Conservation (phyloP, 768 basidiomycete species). For the Cystofilobasidium bisporidii region DNA sequence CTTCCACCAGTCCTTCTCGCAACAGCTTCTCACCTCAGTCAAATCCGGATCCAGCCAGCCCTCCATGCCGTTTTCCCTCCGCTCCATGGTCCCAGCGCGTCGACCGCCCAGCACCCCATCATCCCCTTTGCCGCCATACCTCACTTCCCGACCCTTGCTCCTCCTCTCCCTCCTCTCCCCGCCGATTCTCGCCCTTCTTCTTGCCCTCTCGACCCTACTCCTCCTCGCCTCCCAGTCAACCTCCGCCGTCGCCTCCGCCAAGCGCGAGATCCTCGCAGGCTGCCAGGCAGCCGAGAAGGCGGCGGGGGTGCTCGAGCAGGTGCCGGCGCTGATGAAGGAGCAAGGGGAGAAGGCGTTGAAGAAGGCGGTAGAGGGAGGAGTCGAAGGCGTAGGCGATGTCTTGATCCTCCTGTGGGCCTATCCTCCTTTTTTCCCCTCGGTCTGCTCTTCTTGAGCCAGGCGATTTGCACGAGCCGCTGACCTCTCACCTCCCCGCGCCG, state of each 20-base stretch:
- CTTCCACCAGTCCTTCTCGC: no score
- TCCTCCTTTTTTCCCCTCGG: no score
- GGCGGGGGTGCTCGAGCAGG: conserved; percentile 67
- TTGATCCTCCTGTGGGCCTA: conserved; percentile 43
- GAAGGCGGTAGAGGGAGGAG: conserved; percentile 65
- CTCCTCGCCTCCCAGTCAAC: conserved; percentile 44
- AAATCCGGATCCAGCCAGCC: no score
- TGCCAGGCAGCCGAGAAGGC: conserved; percentile 78
- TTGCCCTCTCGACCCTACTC: conserved; percentile 74
- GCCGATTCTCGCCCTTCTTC: conserved; percentile 76
- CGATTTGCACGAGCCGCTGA: no score
- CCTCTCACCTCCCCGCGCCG: conserved; percentile 3
- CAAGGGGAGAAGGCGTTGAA: conserved; percentile 72
- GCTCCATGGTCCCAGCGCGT: no score
- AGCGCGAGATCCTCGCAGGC: conserved; percentile 64
- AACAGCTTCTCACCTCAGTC: no score
- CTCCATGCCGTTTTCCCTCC: no score
- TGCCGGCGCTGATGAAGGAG: conserved; percentile 79
- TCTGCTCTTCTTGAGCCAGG: no score
- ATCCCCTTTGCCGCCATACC: conserved; percentile 69
- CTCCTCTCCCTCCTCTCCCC: conserved; percentile 86
- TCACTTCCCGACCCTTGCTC: conserved; percentile 68
- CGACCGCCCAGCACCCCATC: no score
- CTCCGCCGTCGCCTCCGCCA: conserved; percentile 55
- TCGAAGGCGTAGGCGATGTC: conserved; percentile 64